Base-by-base conservation (phyloP, 257 asterid species). In the Pogostemon cablin region DNA sequence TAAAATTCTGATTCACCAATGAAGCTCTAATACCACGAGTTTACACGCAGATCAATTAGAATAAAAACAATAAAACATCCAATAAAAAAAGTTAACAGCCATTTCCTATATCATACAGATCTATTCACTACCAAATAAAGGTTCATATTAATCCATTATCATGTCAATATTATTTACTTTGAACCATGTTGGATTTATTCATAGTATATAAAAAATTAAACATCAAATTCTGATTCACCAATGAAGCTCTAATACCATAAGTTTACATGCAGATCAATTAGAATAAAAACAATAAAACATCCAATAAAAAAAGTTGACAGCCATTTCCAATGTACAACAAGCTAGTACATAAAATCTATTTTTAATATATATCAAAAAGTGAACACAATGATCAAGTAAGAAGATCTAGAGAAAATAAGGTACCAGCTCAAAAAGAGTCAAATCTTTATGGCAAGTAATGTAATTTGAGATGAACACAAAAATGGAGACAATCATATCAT, bases 21-120 rank as follows among this genome's bases (percentile, higher is more conserved):
- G 5, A 47, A 12, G 57, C 20, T 62, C 53, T 10, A 41, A 4
- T 12, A 17, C 63, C 7, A 32, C 44, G 42, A 35, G 46, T 44
- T 61, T 9, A 66, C 50, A 47, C 35, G 68, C 68, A 71, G 25
- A 59, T 48, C 71, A 61, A 61, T 44, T 74, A 12, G 68, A 61
- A 59, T 59, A 15, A 25, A 15, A 15, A 15, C 15, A 15, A 15
- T 15, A 17, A 12, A 12, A 34, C 9, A 39, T n/a, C 47, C 61
- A 3, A 68, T 43, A 7, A 11, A 34, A 75, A 20, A 43, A 11
- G 12, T 50, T 46, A 7, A 32, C 44, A 62, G 8, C 34, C 54
- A 54, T 43, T 62, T 35, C 67, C 56, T 0, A 25, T 58, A 55
- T 15, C 32, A 57, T 11, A 7, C 65, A 7, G 9, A 35, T 35